phyloP scores from a whole-genome alignment of 225 moss, liverwort and hornwort genomes.

The Ulota crispa region DNA sequence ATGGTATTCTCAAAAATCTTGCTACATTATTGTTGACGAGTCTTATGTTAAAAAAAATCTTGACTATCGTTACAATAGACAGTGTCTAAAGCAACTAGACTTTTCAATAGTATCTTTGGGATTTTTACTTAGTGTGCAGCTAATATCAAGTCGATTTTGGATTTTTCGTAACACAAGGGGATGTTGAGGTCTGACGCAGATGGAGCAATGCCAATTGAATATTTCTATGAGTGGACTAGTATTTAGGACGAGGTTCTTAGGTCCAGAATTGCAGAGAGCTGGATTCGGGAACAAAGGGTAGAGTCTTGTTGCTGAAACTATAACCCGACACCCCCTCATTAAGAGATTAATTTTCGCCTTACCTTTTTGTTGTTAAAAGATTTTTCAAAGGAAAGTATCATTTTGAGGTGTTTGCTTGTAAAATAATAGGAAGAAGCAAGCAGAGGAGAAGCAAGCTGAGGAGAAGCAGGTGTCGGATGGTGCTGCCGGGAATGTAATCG shows the following conservation, averaged over 20 bases:
- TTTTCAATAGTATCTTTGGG: not conserved
- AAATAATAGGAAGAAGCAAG: slow-evolving; percentile 43
- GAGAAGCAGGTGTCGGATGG: slow-evolving; percentile 38
- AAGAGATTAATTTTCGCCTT: not conserved
- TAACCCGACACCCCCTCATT: not conserved
- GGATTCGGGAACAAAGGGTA: not conserved
- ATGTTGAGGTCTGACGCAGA: not conserved
- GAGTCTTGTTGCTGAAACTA: not conserved
- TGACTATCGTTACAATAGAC: not conserved
- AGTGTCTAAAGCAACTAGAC: not conserved
- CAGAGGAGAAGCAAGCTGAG: slow-evolving; percentile 32
- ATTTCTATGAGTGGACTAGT: not conserved
- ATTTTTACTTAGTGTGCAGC: not conserved
- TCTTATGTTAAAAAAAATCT: not conserved
- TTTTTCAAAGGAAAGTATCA: not conserved
- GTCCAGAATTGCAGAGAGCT: not conserved
- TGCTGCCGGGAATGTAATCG: slow-evolving; percentile 6
- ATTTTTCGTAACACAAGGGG: not conserved
- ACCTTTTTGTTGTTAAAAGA: not conserved
- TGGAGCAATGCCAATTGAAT: not conserved
- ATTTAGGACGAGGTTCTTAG: not conserved
- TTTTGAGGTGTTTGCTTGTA: slow-evolving; percentile 9
- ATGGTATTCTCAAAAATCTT: not conserved
- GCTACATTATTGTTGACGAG: not conserved
- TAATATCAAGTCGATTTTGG: not conserved